These are phyloP conservation scores for Rhododendron griersonianum DNA, from an alignment of 148 eudicot species.

Conservation along the genomic window DNA sequence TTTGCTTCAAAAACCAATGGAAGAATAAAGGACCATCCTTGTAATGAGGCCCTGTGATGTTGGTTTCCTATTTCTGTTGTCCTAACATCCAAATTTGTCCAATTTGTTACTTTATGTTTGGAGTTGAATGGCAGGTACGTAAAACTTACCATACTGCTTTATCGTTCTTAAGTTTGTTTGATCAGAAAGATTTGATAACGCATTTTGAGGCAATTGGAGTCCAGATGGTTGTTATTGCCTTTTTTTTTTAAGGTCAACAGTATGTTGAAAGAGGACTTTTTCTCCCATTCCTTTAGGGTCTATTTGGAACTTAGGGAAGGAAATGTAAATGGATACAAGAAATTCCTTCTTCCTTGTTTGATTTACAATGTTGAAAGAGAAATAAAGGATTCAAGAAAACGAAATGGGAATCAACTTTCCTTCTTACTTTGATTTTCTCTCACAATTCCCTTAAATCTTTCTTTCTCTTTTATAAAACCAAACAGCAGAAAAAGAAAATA, in stretches of 20 bases:
- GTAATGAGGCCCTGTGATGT: background rate
- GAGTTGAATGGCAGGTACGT: background rate
- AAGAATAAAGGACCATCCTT: background rate
- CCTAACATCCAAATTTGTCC: background rate
- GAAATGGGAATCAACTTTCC: background rate
- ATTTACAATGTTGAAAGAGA: background rate
- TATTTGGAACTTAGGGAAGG: background rate
- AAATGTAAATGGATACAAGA: background rate
- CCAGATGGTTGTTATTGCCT: background rate
- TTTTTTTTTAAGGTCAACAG: background rate
- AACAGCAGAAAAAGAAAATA: no score
- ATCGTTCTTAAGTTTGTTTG: background rate
- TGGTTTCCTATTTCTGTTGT: background rate
- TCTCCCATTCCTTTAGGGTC: background rate
- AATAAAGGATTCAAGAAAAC: background rate
- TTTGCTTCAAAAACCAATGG: background rate
- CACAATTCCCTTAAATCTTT: background rate
- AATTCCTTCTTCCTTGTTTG: background rate
- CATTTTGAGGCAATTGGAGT: background rate
- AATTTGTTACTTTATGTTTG: background rate
- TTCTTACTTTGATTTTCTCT: background rate
- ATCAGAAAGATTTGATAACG: background rate
- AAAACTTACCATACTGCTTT: background rate
- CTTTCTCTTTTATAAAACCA: background rate
- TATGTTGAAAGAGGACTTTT: background rate